Base-by-base conservation (phyloP, 352 stramenopile species). In the Phytopythium vexans region DNA sequence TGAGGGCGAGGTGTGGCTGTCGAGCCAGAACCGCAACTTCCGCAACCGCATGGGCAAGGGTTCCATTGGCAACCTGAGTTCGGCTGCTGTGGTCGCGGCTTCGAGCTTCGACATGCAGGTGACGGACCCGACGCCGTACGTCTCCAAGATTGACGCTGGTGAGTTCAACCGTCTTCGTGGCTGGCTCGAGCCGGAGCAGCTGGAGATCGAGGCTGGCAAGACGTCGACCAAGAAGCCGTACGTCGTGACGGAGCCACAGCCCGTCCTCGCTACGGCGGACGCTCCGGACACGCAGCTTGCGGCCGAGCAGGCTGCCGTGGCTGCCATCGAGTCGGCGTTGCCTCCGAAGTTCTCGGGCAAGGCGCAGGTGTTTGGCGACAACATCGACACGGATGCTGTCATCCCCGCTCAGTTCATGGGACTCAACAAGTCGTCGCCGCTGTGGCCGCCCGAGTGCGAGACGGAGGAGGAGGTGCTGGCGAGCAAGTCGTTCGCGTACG, bases 1-100 rank as follows among this genome's bases (percentile, higher is more conserved):
- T 0, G 80, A 89, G 42, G 66, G 60, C 53, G 82, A 92, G 37
- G 82, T 92, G 49, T 92, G 82, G 82, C 74, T 92, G 21, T 86
- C 71, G 21, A 88, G 74, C 41, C 82, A 92, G 65, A 92, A 92
- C 74, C 80, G 82, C 48, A 92, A 92, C 73, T 92, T 89, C 60
- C 80, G 77, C 55, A 92, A 92, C 63, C 82, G 82, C 39, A 92
- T 92, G 82, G 82, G 82, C 56, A 85, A 74, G 51, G 82, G 82
- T n/a, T 86, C 75, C 7, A 89, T 92, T 37, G 82, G 77, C 9
- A 88, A 92, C 62, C 53, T 92, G 41, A 75, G 62, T 35, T 91
- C 80, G 35, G 82, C 82, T 7, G 77, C 77, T 10, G 68, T 72
- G 27, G 80, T 92, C 31, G 82, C 82, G 5, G 82, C 82, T 2